Percentiles rank a stretch among this genome's conserved stretches.
phyloP scores from a whole-genome alignment of 371 early-diverging fungal species.

The Saksenaea vasiformis region DNA sequence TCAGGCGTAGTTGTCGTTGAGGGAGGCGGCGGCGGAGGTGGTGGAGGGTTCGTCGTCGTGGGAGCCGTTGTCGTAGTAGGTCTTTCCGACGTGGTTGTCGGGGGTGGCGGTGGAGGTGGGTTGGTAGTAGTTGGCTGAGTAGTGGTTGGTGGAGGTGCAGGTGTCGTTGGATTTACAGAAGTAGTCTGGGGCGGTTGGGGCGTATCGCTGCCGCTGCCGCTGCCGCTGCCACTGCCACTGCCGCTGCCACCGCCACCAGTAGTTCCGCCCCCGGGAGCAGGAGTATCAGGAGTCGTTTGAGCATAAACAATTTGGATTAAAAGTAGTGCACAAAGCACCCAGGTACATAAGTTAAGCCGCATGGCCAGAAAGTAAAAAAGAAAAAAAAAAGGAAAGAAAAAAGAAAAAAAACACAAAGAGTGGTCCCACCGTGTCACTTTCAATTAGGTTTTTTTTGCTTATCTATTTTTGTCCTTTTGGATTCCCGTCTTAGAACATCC shows the following conservation, averaged over 20 bases:
- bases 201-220: not conserved
- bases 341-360: slow-evolving; percentile 13
- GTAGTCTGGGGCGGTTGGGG: slow-evolving; percentile 12
- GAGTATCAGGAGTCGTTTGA: not conserved
- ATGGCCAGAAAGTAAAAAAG: slow-evolving; percentile 5
- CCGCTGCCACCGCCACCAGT: not conserved
- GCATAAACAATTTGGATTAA: slow-evolving; percentile 5
- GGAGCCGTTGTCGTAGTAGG: not conserved
- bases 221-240: not conserved
- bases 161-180: slow-evolving; percentile 9
- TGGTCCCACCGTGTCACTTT: not conserved
- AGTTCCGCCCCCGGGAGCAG: not conserved
- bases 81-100: not conserved
- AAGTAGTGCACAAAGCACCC: slow-evolving; percentile 9
- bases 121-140: slow-evolving; percentile 7
- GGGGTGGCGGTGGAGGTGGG: slow-evolving; percentile 3
- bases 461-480: slow-evolving; percentile 40
- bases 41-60: not conserved
- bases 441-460: slow-evolving; percentile 14
- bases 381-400: slow-evolving; percentile 8
- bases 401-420: slow-evolving; percentile 10
- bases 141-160: slow-evolving; percentile 2
- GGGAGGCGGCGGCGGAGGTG: slow-evolving; percentile 10
- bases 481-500: slow-evolving; percentile 45
- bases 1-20: slow-evolving; percentile 6